Base-by-base conservation (phyloP, 2,329 filamentous ascomycete species). In the Stagonosporopsis chrysanthemi region DNA sequence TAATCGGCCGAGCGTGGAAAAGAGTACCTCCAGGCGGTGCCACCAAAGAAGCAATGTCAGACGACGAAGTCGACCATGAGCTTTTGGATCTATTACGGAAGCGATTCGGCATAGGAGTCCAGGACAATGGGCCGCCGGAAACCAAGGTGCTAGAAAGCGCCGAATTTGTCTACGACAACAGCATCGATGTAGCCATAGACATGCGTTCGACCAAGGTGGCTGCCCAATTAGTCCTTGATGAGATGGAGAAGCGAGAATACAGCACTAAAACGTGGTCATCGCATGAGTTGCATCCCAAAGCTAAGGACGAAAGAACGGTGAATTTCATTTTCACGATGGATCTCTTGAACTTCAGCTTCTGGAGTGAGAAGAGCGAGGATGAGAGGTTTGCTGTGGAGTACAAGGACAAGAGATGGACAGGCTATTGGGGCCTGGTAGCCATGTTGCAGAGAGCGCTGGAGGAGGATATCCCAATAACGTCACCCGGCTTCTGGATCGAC, bases 321-420 rank as follows among this genome's bases (percentile, higher is more conserved):
- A 89, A 91, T 62, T 98, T 99, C 74, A 94, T 99, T 68, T 98
- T 99, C 75, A 92, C 91, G 19, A 96, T 99, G 92, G 95, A 99
- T 74, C 77, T 99, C 26, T 80, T 99, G 47, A 99, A 99, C 74
- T 99, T 98, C 73, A 96, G 89, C 22, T 99, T 99, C 76, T 99
- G 95, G 95, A 96, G 91, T 14, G 88, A 91, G 49, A 78, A 82
- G 57, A 70, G 76, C 2, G 88, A 90, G 11, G 83, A 87, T 5
- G 87, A 94, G 67, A 84, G 92, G 11, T 99, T 94, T 75, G 85
- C 90, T 9, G 84, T 99, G 39, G 88, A 91, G 55, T 98, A 97
- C 76, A 85, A 84, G 42, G 92, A 87, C 26, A 88, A 86, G 75
- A 86, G 78, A 55, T 98, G 92, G 92, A 97, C 92, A 0, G 95